Conservation (phyloP, 108 stramenopile species). For the Cyclotella baltica region DNA sequence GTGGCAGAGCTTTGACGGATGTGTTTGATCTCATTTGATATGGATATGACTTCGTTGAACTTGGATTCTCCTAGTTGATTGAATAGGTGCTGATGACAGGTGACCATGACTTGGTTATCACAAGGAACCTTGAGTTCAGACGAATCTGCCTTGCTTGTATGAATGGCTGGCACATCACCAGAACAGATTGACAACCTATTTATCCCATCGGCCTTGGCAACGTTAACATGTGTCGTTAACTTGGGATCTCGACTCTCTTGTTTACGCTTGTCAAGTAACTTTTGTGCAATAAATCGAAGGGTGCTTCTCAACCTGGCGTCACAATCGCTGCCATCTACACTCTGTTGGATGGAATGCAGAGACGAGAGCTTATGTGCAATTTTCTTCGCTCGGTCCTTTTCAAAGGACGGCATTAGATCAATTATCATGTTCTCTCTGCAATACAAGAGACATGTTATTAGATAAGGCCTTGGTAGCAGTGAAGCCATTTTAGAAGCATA, state of each 20-base stretch:
- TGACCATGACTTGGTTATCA: conserved; percentile 14
- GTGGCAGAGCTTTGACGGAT: conserved; percentile 27
- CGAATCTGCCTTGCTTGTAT: background rate
- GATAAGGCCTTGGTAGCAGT: too few species aligned
- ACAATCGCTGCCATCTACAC: background rate
- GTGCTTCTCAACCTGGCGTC: conserved; percentile 4
- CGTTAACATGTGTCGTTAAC: background rate
- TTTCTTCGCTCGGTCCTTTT: too few species aligned
- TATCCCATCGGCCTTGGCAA: background rate
- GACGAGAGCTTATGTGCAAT: too few species aligned
- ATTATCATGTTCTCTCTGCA: too few species aligned
- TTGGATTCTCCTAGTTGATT: conserved; percentile 31
- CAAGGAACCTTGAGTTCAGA: background rate
- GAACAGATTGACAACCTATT: background rate
- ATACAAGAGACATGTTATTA: too few species aligned
- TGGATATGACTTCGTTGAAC: conserved; percentile 17
- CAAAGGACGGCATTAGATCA: too few species aligned
- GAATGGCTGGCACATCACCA: background rate
- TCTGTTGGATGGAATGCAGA: background rate
- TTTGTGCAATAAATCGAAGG: conserved; percentile 13
- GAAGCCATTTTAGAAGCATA: too few species aligned
- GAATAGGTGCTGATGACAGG: conserved; percentile 21
- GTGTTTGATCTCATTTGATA: conserved; percentile 19
- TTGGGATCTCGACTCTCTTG: too few species aligned
- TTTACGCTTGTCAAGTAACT: background rate